Conservation (phyloP, 208 protist genomes). For the Polymyxa betae region DNA sequence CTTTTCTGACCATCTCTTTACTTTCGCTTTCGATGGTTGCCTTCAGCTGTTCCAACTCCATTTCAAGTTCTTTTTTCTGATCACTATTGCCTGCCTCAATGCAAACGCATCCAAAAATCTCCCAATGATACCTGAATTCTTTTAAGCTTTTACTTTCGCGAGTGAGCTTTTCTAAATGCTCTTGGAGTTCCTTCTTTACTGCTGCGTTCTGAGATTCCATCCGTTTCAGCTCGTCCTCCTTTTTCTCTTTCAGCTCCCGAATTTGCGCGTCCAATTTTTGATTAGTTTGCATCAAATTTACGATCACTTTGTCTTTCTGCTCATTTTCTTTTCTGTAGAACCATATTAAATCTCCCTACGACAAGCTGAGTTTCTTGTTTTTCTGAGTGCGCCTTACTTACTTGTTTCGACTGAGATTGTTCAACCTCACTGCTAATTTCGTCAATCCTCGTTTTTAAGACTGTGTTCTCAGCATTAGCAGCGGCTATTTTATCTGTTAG, state of each 20-base stretch:
- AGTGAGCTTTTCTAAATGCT: constrained; percentile 44
- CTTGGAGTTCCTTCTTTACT: constrained; percentile 44
- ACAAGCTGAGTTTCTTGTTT: background rate
- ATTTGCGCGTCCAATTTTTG: constrained; percentile 17
- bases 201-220: constrained; percentile 11
- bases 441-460: constrained; percentile 2
- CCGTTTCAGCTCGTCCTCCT: constrained; percentile 8
- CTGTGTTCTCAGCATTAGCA: background rate
- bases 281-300: background rate
- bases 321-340: constrained; percentile 27
- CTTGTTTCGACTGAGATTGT: constrained; percentile 23
- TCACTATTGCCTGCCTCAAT: background rate
- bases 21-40: background rate
- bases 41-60: background rate
- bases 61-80: constrained; percentile 33
- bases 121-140: background rate
- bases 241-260: constrained; percentile 39
- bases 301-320: constrained; percentile 45
- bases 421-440: background rate
- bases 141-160: constrained; percentile 35
- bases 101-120: background rate
- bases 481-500: constrained; percentile 37
- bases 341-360: constrained; percentile 13
- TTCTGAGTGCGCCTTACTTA: background rate
- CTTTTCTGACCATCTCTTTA: constrained; percentile 33